A percentile compares a stretch with the other conserved stretches of the same genome.
Conservation (phyloP, 129 eudicot genomes). For the Lonicera japonica region DNA sequence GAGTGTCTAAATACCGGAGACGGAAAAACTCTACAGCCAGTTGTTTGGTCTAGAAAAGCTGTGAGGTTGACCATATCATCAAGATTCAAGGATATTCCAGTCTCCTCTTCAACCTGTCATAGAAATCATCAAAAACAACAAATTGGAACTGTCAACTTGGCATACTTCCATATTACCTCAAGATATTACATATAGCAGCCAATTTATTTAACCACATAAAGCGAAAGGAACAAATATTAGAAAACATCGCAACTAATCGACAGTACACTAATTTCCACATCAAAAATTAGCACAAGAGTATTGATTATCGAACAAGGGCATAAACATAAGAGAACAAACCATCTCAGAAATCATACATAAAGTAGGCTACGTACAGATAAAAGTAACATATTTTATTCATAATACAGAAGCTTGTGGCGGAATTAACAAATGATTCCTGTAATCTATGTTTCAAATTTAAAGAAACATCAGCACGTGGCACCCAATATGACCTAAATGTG, state of each 20-base stretch:
- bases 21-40: constrained; percentile 75
- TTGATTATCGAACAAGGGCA: not conserved
- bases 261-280: not conserved
- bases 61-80: constrained; percentile 87
- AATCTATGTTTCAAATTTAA: not conserved
- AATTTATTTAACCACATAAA: not conserved
- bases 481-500: not conserved
- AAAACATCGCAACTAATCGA: not conserved
- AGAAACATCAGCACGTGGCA: not conserved
- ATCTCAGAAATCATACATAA: too few relatives aligned
- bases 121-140: constrained; percentile 11
- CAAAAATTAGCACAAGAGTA: constrained; percentile 11
- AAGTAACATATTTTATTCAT: too few relatives aligned
- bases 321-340: not conserved
- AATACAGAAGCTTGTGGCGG: too few relatives aligned
- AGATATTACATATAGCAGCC: not conserved
- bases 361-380: too few relatives aligned
- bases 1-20: constrained; percentile 57
- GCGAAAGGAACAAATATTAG: not conserved
- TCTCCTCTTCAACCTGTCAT: constrained; percentile 86
- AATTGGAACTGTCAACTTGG: not conserved
- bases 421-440: too few relatives aligned
- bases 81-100: constrained; percentile 62
- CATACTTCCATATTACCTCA: not conserved
- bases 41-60: constrained; percentile 70